Conservation (phyloP, 768 basidiomycete species). For the Candolleomyces aberdarensis region DNA sequence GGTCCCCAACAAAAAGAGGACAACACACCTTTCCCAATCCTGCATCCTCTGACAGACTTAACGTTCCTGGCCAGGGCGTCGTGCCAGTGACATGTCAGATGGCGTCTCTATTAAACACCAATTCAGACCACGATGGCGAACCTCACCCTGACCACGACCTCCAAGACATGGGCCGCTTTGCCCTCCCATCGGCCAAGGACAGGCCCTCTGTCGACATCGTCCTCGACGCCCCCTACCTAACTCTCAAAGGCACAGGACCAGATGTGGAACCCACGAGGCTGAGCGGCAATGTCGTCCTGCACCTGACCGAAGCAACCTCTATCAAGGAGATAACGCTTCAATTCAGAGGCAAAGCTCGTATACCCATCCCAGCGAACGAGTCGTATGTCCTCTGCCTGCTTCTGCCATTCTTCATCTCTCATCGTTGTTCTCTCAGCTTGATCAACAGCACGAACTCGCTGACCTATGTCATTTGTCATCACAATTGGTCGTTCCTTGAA, state of each 20-base stretch:
- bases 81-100: too few relatives aligned
- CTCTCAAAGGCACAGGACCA: constrained; percentile 74
- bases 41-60: too few relatives aligned
- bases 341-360: constrained; percentile 77
- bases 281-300: constrained; percentile 76
- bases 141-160: too few relatives aligned
- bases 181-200: too few relatives aligned
- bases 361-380: constrained; percentile 57
- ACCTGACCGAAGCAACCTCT: constrained; percentile 78
- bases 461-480: constrained; percentile 67
- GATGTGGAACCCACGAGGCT: constrained; percentile 83
- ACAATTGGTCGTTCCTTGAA: constrained; percentile 92
- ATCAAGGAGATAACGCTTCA: constrained; percentile 82
- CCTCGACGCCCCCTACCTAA: constrained; percentile 66
- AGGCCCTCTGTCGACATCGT: constrained; percentile 56
- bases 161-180: neutral
- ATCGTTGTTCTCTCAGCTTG: too few relatives aligned
- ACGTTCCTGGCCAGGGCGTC: too few relatives aligned
- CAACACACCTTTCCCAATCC: too few relatives aligned
- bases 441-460: constrained; percentile 43
- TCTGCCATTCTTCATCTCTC: too few relatives aligned
- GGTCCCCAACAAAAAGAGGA: too few relatives aligned
- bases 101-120: too few relatives aligned
- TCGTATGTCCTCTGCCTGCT: constrained; percentile 40
- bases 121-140: too few relatives aligned